Evolutionary conservation across 108 stramenopile genomes (phyloP), one percentile per base, ranked within the genome.

Genomic region (Pseudonitzschia pungens): DNA sequence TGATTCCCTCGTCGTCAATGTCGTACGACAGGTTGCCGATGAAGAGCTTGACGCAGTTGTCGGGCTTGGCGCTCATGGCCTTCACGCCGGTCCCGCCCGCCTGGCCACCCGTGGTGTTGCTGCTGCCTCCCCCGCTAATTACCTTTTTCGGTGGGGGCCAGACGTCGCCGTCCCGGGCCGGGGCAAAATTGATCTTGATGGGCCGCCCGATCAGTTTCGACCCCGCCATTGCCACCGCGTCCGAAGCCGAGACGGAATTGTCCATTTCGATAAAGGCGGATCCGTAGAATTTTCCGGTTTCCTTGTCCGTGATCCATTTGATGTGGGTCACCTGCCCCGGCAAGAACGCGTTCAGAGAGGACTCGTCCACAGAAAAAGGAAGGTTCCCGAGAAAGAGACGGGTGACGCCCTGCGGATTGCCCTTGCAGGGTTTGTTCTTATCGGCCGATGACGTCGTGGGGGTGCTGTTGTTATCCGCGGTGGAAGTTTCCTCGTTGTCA

Each of bases 11-110:
- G 72, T 96, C 95, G 76, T 98, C 97, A 70, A 95, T 88, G 31
- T 98, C 96, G 76, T 93, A 98, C 22, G 92, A 88, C 20, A 97
- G 76, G 78, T 98, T 98, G 10, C 96, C 97, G 63, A 96, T 87
- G 58, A 96, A 98, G 3, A 97, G 75, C 66, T 97, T 97, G 43
- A 72, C 45, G 62, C 95, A 94, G 27, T 88, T 85, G 48, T 92
- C 92, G 4, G 95, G 95, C 68, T 93, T 96, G 12, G 77, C 91
- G 32, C 87, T 83, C 92, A 96, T 93, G 31, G 92, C 90, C 69
- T 89, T 91, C 27, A 86, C 68, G 15, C 91, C 89, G 32, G 59
- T 74, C 29, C 90, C 91, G 48, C 95, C 95, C 22, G 92, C 94
- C 74, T 93, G 92, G 50, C 89, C 92, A 16, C 78, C 82, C 28